phyloP scores from a whole-genome alignment of 148 eudicot genomes.

The Beta vulgaris region DNA sequence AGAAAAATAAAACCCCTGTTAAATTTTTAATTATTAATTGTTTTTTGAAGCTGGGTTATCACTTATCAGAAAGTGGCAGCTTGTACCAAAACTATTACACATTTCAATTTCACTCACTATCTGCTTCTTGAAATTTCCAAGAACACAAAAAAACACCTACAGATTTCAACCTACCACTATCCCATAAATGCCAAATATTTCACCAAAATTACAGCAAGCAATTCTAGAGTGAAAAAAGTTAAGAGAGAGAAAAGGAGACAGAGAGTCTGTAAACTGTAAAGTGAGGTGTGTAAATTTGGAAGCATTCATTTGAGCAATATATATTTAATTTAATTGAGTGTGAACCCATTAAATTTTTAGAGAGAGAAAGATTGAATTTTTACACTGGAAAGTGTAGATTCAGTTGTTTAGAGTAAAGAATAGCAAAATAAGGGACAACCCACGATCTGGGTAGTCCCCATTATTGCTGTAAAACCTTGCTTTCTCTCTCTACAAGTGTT shows the following conservation, averaged over 20 bases:
- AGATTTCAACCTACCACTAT: slow-evolving; percentile 17
- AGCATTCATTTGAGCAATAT: slow-evolving; percentile 2
- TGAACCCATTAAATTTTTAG: slow-evolving; percentile 3
- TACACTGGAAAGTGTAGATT: slow-evolving; percentile 16
- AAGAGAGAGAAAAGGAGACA: background rate
- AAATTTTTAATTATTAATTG: too few relatives aligned
- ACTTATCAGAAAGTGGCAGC: background rate
- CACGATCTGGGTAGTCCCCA: slow-evolving; percentile 29
- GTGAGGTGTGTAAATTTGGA: slow-evolving; percentile 24
- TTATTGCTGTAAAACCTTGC: background rate
- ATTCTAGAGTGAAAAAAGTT: background rate
- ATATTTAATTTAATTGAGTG: background rate
- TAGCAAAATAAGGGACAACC: slow-evolving; percentile 25
- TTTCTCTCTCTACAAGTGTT: slow-evolving; percentile 8
- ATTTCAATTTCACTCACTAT: too few relatives aligned
- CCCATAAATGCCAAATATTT: slow-evolving; percentile 10
- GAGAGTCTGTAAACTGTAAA: background rate
- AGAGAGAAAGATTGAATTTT: background rate
- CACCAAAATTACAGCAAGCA: background rate
- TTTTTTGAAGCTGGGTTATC: too few relatives aligned
- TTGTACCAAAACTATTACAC: background rate
- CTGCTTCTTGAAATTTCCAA: slow-evolving; percentile 24
- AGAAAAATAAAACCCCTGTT: background rate
- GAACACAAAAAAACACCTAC: slow-evolving; percentile 9
- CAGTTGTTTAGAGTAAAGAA: slow-evolving; percentile 8